Conservation (phyloP, 805 yeast species). For the Metschnikowia gelsemii region DNA sequence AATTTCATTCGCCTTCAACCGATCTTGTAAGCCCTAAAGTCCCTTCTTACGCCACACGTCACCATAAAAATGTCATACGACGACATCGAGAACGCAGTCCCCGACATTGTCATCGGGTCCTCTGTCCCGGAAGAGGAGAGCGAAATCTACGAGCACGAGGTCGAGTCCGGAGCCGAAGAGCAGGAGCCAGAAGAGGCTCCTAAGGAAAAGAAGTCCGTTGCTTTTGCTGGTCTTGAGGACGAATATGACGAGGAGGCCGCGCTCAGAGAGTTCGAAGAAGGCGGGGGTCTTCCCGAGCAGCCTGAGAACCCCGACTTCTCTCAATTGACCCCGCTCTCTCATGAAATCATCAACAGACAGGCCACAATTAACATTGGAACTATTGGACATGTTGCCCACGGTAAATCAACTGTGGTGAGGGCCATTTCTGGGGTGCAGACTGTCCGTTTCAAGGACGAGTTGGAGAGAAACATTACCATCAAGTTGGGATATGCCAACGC, state of each 20-base stretch:
- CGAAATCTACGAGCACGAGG: conserved; percentile 52
- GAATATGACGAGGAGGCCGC: conserved; percentile 75
- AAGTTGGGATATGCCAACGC: conserved; percentile 99
- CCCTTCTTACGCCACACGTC: conserved; percentile 1
- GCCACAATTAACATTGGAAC: conserved; percentile 99
- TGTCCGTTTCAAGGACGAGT: conserved; percentile 97
- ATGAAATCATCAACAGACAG: conserved; percentile 96
- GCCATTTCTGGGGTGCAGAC: conserved; percentile 99
- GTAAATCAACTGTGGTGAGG: conserved; percentile 89
- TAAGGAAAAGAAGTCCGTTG: conserved; percentile 66
- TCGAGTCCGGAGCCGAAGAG: conserved; percentile 46
- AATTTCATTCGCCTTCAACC: conserved; percentile 9
- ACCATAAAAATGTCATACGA: conserved; percentile 57
- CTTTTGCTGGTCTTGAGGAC: conserved; percentile 72
- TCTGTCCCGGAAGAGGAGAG: conserved; percentile 39
- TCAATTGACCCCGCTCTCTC: conserved; percentile 79
- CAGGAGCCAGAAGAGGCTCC: conserved; percentile 40
- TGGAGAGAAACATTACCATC: conserved; percentile 98
- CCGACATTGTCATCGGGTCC: conserved; percentile 78
- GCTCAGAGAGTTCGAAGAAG: conserved; percentile 87
- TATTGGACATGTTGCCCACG: conserved; percentile 95
- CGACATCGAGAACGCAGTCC: conserved; percentile 81
- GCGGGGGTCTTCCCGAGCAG: conserved; percentile 98
- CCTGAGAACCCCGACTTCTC: conserved; percentile 86
- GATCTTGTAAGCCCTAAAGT: conserved; percentile 1